Percentiles rank a stretch among this genome's conserved stretches.
Evolutionary conservation across 495 filamentous ascomycete genomes (phyloP).

Genomic region (Podospora fimiseda): DNA sequence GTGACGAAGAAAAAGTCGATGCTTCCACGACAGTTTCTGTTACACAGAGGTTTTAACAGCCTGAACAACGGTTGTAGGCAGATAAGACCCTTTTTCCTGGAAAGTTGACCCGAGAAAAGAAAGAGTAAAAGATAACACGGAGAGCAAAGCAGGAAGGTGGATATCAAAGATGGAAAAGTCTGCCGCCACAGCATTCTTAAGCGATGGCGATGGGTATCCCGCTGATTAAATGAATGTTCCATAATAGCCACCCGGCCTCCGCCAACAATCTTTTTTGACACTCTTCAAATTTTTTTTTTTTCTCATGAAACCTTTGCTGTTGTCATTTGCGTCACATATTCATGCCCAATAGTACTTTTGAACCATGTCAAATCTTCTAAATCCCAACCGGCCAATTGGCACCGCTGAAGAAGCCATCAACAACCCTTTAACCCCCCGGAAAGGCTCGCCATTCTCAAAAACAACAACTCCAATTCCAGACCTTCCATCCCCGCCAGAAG

Average conservation of each 20-base stretch:
- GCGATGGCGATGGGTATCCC: neutral
- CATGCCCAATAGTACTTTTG: neutral
- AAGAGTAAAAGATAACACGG: too few relatives aligned
- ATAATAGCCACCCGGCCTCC: neutral
- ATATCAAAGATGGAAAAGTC: neutral
- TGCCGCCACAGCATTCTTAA: too few relatives aligned
- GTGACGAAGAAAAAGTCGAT: too few relatives aligned
- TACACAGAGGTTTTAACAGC: too few relatives aligned
- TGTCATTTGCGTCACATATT: neutral
- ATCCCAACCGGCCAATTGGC: neutral
- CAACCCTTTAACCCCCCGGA: neutral
- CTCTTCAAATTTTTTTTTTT: too few relatives aligned
- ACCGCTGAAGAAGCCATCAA: neutral
- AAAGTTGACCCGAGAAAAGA: too few relatives aligned
- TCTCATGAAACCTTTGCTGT: neutral
- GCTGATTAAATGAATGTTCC: neutral
- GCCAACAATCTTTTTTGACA: neutral
- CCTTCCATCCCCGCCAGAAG: slow-evolving; percentile 12
- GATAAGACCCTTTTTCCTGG: too few relatives aligned
- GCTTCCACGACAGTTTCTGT: too few relatives aligned
- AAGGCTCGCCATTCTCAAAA: slow-evolving; percentile 5
- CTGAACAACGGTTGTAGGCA: too few relatives aligned
- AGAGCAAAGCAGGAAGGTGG: neutral
- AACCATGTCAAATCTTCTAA: neutral
- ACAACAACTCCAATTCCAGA: neutral